phyloP scores from a whole-genome alignment of 192 early-diverging fungal species.

The Coemansia sp. region DNA sequence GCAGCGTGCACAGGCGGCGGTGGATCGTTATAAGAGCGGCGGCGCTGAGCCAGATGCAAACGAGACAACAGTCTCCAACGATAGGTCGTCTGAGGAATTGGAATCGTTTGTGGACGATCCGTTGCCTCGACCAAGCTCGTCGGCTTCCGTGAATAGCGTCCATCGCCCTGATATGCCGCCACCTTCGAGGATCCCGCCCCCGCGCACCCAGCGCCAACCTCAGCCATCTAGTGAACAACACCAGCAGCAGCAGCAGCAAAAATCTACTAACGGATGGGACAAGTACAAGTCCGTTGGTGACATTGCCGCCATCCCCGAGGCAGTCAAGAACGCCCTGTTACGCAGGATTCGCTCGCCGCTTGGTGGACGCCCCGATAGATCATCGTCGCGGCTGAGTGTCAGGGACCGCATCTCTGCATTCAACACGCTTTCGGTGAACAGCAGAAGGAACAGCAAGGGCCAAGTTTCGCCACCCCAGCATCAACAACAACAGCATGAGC shows the following conservation, averaged over 20 bases:
- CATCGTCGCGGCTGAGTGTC: slow-evolving; percentile 29
- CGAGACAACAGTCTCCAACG: background rate
- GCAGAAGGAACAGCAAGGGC: background rate
- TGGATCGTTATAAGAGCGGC: background rate
- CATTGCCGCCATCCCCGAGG: slow-evolving; percentile 10
- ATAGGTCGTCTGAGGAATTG: background rate
- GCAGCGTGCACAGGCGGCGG: slow-evolving; percentile 6
- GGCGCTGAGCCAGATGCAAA: background rate
- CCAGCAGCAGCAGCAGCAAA: background rate
- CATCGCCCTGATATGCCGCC: slow-evolving; percentile 43
- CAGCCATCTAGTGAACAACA: background rate
- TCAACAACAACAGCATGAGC: background rate
- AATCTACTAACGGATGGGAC: background rate
- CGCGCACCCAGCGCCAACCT: slow-evolving; percentile 12
- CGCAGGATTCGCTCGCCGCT: slow-evolving; percentile 39
- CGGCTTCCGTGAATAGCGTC: background rate
- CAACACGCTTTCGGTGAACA: slow-evolving; percentile 23
- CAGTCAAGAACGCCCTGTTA: slow-evolving; percentile 37
- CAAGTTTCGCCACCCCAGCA: background rate
- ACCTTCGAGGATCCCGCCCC: slow-evolving; percentile 17
- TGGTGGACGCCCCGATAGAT: slow-evolving; percentile 21
- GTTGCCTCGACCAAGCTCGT: background rate
- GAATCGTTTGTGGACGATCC: background rate
- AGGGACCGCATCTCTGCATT: slow-evolving; percentile 43
- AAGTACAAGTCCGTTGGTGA: slow-evolving; percentile 1